Conservation (phyloP, 1,139 yeast genomes). For the Meyerozyma sp. region DNA sequence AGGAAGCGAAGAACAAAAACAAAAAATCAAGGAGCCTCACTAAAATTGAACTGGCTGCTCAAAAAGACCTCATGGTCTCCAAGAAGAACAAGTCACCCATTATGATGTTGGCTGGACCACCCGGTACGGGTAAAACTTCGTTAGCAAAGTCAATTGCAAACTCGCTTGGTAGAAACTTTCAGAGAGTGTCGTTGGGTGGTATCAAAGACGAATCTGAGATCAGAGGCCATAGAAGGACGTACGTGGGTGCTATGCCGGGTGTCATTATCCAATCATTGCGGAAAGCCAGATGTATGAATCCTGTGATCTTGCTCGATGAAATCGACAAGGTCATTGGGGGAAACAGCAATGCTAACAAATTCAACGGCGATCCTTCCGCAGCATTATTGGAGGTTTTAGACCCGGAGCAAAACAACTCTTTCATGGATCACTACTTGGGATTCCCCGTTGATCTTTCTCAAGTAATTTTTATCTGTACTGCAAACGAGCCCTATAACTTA, state of each 20-base stretch:
- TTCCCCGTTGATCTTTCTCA: conserved; percentile 85
- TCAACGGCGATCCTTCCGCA: conserved; percentile 88
- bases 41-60: conserved; percentile 6
- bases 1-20: conserved; percentile 22
- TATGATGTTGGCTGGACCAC: conserved; percentile 84
- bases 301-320: conserved; percentile 85
- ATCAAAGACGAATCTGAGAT: conserved; percentile 86
- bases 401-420: conserved; percentile 80
- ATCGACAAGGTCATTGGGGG: conserved; percentile 79
- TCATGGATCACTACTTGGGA: conserved; percentile 82
- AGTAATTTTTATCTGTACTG: conserved; percentile 82
- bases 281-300: conserved; percentile 77
- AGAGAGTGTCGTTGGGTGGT: conserved; percentile 84
- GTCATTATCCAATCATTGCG: conserved; percentile 73
- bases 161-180: conserved; percentile 75
- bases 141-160: conserved; percentile 81
- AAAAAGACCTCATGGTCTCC: conserved; percentile 22
- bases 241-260: conserved; percentile 94
- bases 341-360: conserved; percentile 34
- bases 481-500: conserved; percentile 73
- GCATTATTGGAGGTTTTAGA: conserved; percentile 86
- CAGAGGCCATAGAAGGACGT: conserved; percentile 88
- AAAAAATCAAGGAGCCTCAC: conserved; percentile 16
- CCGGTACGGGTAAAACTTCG: conserved; percentile 93
- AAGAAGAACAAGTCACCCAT: conserved; percentile 60